Evolutionary conservation across 73 alveolate species (phyloP), one percentile per base, ranked within the genome.

Genomic region (Paramecium sexaurelia): DNA sequence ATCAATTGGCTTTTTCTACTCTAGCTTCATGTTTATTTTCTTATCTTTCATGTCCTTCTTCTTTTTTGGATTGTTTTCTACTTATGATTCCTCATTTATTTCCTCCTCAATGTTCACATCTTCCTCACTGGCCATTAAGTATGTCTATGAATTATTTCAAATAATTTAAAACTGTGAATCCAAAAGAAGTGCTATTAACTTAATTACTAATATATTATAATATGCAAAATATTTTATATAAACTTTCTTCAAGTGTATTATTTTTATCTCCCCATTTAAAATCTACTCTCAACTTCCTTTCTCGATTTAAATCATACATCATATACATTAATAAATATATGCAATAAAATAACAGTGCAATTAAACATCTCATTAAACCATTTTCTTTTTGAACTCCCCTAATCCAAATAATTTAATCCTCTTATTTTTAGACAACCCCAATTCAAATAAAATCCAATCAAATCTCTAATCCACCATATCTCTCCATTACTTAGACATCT

Each of bases 1-100:
- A 78, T 78, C 90, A 33, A 78, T 78, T 78, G 90, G 90, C 90
- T 78, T 78, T 78, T 78, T 78, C 27, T 20, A 61, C 22, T 41
- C 75, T 43, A 15, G 86, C 61, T 71, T 71, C 56, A 9, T 71
- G 32, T 11, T 9, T 35, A 71, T 33, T 71, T 71, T 71, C 36
- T 71, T 71, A 19, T 71, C 56, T 37, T 71, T 71, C 56, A 11
- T 35, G 57, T 71, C 86, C 32, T 32, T 71, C 86, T 71, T 71
- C 86, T 33, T 71, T 71, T 37, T 32, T 37, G 24, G 86, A 37
- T 71, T 35, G 39, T 36, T 61, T 71, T 71, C 86, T 37, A 10
- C 86, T 35, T 35, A 35, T 20, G 55, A 37, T 35, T 37, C 56
- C 51, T 71, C 86, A 71, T 15, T 71, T 7, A 71, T 37, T 71